Conservation (phyloP, 2,329 filamentous ascomycete species). For the Cytospora piceicola region DNA sequence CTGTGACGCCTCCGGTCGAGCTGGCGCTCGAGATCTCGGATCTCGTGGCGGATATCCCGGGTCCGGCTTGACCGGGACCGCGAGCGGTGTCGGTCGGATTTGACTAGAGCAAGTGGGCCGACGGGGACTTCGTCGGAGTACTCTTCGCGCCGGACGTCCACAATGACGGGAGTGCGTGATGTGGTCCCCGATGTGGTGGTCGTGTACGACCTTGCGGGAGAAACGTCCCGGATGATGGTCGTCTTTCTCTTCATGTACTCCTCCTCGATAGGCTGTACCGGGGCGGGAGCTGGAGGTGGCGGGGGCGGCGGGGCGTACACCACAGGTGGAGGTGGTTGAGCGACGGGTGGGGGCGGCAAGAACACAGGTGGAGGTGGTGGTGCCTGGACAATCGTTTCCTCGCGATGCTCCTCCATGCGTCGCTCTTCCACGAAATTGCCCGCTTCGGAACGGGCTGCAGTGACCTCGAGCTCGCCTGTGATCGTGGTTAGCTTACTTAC, state of each 20-base stretch:
- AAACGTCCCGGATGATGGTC: constrained; percentile 53
- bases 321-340: constrained; percentile 33
- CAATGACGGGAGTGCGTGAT: constrained; percentile 43
- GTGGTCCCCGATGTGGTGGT: constrained; percentile 43
- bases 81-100: constrained; percentile 39
- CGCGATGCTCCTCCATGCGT: constrained; percentile 45
- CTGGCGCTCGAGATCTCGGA: constrained; percentile 71
- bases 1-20: constrained; percentile 43
- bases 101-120: constrained; percentile 49
- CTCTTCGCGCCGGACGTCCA: constrained; percentile 45
- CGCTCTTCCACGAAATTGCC: constrained; percentile 48
- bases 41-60: constrained; percentile 73
- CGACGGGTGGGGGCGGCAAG: constrained; percentile 34
- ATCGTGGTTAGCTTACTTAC: constrained; percentile 7
- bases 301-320: constrained; percentile 34
- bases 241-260: constrained; percentile 52
- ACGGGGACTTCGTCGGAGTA: constrained; percentile 41
- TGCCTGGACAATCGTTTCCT: constrained; percentile 46
- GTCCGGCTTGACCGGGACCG: constrained; percentile 52
- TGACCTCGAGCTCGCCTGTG: constrained; percentile 50
- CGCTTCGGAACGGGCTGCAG: constrained; percentile 50
- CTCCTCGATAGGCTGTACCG: constrained; percentile 30
- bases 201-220: constrained; percentile 48
- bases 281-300: constrained; percentile 39
- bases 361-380: constrained; percentile 34